phyloP scores from a whole-genome alignment of 2,329 filamentous ascomycete genomes.

The Fonsecaea monophora region DNA sequence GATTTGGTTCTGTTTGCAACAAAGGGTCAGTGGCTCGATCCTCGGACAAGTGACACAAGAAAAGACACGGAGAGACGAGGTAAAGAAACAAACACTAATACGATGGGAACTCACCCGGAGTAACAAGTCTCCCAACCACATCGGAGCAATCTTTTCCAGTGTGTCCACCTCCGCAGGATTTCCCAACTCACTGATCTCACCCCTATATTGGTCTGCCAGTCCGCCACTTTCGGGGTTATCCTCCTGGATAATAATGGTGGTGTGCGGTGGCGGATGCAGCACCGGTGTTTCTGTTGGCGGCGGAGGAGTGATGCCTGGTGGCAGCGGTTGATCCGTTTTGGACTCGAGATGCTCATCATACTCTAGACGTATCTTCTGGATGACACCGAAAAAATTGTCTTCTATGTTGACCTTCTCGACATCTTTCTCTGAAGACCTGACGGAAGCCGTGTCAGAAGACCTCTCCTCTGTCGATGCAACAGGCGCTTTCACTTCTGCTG shows the following conservation, averaged over 20 bases:
- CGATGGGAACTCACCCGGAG: conserved; percentile 62
- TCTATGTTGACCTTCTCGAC: conserved; percentile 54
- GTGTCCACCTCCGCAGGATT: conserved; percentile 71
- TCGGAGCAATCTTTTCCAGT: conserved; percentile 84
- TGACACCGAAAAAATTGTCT: conserved; percentile 54
- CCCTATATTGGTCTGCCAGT: conserved; percentile 85
- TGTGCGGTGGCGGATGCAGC: conserved; percentile 55
- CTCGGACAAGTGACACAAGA: neutral
- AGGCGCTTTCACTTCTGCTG: conserved; percentile 72
- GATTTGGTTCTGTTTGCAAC: conserved; percentile 69
- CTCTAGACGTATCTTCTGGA: conserved; percentile 54
- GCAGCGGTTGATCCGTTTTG: conserved; percentile 48
- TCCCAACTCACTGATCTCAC: conserved; percentile 79
- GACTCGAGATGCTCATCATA: conserved; percentile 53
- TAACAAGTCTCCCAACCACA: conserved; percentile 90
- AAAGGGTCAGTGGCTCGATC: neutral
- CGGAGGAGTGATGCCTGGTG: conserved; percentile 52
- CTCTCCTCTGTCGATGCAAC: conserved; percentile 72
- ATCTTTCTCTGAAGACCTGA: conserved; percentile 60
- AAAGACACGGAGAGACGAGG: neutral
- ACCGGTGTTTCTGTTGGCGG: conserved; percentile 54
- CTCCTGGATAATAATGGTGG: conserved; percentile 69
- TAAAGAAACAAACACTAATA: neutral
- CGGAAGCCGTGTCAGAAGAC: conserved; percentile 65
- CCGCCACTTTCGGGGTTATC: conserved; percentile 68